phyloP scores from a whole-genome alignment of 108 stramenopile species.

The Cyclotella choctawhatcheeana region DNA sequence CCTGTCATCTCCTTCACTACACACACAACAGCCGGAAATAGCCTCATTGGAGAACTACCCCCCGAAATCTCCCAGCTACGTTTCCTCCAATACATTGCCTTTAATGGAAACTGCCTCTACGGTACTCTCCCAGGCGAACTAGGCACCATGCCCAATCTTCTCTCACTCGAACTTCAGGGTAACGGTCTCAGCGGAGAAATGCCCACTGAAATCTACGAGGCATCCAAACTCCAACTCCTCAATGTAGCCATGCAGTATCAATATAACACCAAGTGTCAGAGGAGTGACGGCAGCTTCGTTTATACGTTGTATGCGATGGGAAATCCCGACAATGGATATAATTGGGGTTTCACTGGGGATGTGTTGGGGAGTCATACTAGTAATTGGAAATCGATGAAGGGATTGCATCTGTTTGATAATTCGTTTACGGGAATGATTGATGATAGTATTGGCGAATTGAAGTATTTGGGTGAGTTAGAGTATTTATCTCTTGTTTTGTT shows the following conservation, averaged over 20 bases:
- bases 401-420: constrained; percentile 49
- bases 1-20: background rate
- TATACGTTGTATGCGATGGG: background rate
- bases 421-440: constrained; percentile 32
- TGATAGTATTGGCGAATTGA: constrained; percentile 31
- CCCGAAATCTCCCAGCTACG: background rate
- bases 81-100: background rate
- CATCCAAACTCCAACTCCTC: background rate
- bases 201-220: constrained; percentile 22
- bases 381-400: constrained; percentile 46
- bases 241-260: background rate
- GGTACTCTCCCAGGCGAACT: constrained; percentile 45
- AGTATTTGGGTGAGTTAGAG: constrained; percentile 49
- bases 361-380: constrained; percentile 1
- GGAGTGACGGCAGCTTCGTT: background rate
- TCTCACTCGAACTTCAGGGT: constrained; percentile 26
- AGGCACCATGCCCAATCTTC: constrained; percentile 28
- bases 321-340: background rate
- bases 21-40: too few species aligned
- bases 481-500: too few species aligned
- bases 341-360: background rate
- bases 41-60: background rate
- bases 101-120: background rate
- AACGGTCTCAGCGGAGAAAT: constrained; percentile 40
- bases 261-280: background rate